Conservation (phyloP, 129 eudicot genomes). For the Pittosporum tobira region DNA sequence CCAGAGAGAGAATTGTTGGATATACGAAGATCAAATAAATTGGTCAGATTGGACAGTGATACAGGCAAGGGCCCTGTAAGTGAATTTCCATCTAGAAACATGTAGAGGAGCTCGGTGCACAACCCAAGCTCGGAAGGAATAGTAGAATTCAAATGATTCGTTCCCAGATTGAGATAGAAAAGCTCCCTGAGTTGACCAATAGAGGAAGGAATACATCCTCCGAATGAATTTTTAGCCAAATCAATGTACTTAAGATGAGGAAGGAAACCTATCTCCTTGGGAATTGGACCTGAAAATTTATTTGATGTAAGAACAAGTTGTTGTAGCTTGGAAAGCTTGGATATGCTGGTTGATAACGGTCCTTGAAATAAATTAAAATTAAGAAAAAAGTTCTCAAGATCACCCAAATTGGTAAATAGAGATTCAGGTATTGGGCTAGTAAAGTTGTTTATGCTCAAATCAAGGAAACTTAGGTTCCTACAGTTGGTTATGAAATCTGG, state of each 20-base stretch:
- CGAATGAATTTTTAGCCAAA: conserved; percentile 31
- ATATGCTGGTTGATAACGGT: no score
- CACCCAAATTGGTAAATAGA: no score
- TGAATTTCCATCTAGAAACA: conserved; percentile 49
- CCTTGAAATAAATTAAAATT: no score
- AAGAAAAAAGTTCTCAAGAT: no score
- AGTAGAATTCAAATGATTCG: conserved; percentile 39
- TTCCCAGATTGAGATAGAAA: conserved; percentile 25
- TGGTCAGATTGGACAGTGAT: conserved; percentile 46
- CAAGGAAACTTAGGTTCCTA: no score
- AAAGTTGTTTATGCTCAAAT: no score
- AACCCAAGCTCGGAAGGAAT: conserved; percentile 63
- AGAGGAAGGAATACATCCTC: conserved; percentile 53
- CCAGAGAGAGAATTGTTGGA: conserved; percentile 68
- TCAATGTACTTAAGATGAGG: conserved; percentile 38
- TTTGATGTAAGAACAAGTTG: no score
- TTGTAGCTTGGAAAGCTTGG: no score
- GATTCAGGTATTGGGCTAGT: no score
- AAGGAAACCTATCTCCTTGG: no score
- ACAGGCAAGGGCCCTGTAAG: conserved; percentile 53
- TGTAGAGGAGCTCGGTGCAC: conserved; percentile 41
- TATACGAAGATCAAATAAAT: conserved; percentile 34
- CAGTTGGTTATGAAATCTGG: no score
- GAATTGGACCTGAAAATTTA: no score
- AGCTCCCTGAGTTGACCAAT: conserved; percentile 52